phyloP scores from a whole-genome alignment of 169 alveolate species.

The Babesia bigemina region DNA sequence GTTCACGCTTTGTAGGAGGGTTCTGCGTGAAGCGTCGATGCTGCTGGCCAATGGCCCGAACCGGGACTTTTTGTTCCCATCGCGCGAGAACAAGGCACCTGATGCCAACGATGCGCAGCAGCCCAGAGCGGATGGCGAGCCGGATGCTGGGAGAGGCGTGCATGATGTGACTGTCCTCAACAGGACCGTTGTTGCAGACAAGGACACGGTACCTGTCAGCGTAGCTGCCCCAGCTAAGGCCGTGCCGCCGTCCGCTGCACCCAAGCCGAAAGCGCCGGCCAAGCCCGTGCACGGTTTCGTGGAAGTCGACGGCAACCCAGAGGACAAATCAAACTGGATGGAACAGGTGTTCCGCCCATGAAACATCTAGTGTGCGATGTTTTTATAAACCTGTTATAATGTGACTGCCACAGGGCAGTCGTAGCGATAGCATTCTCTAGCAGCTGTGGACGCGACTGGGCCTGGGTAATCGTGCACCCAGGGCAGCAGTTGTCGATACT shows the following conservation, averaged over 20 bases:
- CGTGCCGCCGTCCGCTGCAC: background rate
- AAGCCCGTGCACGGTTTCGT: conserved; percentile 12
- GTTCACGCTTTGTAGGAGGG: conserved; percentile 5
- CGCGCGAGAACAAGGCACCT: background rate
- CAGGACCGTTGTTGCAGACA: background rate
- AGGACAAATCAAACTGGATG: conserved; percentile 18
- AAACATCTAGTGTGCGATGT: background rate
- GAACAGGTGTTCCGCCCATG: conserved; percentile 23
- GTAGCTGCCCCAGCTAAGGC: background rate
- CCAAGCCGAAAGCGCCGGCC: background rate
- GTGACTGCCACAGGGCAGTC: background rate
- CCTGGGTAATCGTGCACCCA: too few relatives aligned
- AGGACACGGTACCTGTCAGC: background rate
- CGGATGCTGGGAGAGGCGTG: background rate
- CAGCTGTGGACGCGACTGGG: too few relatives aligned
- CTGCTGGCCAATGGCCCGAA: conserved; percentile 30
- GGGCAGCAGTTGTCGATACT: too few relatives aligned
- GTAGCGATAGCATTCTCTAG: background rate
- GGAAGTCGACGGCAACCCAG: background rate
- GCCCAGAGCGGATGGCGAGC: background rate
- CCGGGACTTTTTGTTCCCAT: conserved; percentile 2
- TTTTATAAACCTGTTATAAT: background rate
- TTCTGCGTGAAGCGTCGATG: conserved; percentile 44
- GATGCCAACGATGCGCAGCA: background rate
- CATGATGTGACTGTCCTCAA: conserved; percentile 7